Evolutionary conservation across 2,329 filamentous ascomycete genomes (phyloP).

Genomic region (Drechslera avenae): DNA sequence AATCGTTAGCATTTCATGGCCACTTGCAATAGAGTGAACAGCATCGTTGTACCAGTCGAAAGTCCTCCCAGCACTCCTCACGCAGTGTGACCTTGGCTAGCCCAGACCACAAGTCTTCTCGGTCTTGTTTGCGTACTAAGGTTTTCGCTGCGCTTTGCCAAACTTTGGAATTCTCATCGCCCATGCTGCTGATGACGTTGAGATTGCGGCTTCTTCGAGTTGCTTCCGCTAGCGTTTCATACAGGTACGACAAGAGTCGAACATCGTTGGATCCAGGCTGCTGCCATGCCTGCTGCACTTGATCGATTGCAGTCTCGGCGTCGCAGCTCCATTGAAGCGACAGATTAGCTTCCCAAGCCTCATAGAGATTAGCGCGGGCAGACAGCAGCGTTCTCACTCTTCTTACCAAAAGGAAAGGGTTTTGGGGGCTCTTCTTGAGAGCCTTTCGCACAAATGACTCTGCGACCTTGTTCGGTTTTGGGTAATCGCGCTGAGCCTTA

Average conservation of each 20-base stretch:
- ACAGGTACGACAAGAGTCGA: slow-evolving; percentile 36
- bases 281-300: slow-evolving; percentile 26
- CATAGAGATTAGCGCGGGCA: slow-evolving; percentile 5
- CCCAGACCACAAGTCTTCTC: slow-evolving; percentile 34
- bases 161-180: slow-evolving; percentile 27
- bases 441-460: slow-evolving; percentile 39
- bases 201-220: slow-evolving; percentile 11
- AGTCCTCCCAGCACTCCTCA: slow-evolving; percentile 45
- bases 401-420: slow-evolving; percentile 44
- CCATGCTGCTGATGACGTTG: slow-evolving; percentile 20
- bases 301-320: slow-evolving; percentile 13
- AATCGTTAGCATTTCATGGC: slow-evolving; percentile 10
- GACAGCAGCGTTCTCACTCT: neutral
- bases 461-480: slow-evolving; percentile 42
- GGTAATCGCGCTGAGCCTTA: slow-evolving; percentile 40
- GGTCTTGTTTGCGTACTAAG: slow-evolving; percentile 28
- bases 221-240: slow-evolving; percentile 29
- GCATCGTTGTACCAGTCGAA: slow-evolving; percentile 31
- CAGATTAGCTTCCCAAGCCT: slow-evolving; percentile 44
- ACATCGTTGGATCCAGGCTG: slow-evolving; percentile 33
- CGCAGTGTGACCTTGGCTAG: slow-evolving; percentile 36
- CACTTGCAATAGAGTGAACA: neutral
- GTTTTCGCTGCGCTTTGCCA: slow-evolving; percentile 39
- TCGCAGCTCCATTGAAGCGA: slow-evolving; percentile 24
- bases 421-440: slow-evolving; percentile 44